Percentiles rank a stretch among this genome's conserved stretches.
phyloP scores from a whole-genome alignment of 2,329 filamentous ascomycete genomes.

The Clathrospora elynae region DNA sequence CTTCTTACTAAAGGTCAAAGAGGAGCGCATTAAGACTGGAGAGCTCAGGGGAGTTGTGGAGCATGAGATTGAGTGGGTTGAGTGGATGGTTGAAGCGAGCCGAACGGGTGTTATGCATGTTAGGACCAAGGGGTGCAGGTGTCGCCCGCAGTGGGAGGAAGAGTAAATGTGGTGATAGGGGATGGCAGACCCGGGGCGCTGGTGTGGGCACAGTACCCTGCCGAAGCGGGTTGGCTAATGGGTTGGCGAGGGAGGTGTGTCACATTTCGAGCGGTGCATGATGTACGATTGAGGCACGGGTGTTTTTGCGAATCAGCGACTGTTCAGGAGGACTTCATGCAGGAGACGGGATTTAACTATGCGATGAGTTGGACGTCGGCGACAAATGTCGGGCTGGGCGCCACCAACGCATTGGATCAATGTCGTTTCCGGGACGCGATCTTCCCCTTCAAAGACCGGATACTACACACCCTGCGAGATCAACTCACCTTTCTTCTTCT shows the following conservation, averaged over 20 bases:
- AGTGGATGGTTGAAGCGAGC: constrained; percentile 35
- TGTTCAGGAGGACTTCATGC: not conserved
- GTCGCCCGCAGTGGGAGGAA: constrained; percentile 34
- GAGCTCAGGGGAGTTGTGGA: constrained; percentile 26
- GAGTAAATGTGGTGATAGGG: not conserved
- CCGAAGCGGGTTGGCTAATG: not conserved
- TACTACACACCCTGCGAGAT: too few relatives aligned
- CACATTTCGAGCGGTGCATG: not conserved
- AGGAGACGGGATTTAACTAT: not conserved
- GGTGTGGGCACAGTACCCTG: too few relatives aligned
- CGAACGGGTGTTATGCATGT: constrained; percentile 38
- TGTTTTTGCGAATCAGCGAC: not conserved
- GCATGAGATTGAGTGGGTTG: constrained; percentile 40
- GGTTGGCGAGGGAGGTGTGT: not conserved
- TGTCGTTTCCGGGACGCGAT: too few relatives aligned
- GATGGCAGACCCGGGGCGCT: too few relatives aligned
- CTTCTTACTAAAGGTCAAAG: constrained; percentile 21
- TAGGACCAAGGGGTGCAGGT: constrained; percentile 30
- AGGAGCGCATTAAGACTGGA: constrained; percentile 30
- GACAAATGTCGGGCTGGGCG: not conserved
- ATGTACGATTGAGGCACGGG: not conserved
- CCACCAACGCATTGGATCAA: not conserved
- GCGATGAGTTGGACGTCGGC: not conserved
- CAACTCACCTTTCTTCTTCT: too few relatives aligned
- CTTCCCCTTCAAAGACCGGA: too few relatives aligned